These are phyloP conservation scores for Parmales sp. DNA, from an alignment of 108 stramenopile species.

Conservation along the genomic window DNA sequence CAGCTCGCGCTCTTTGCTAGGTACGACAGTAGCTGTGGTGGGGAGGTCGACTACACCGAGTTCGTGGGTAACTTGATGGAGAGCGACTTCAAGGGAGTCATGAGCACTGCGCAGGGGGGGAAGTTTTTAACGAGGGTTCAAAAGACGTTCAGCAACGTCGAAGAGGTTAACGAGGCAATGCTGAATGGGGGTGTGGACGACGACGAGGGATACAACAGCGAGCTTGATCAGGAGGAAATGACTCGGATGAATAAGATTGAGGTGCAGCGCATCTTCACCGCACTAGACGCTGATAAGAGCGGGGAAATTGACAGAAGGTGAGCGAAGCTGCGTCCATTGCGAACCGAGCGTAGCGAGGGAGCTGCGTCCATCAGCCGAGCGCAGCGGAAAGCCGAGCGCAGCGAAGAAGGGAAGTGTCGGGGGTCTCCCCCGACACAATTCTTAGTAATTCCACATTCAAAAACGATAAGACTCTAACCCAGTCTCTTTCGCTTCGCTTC, in stretches of 20 bases:
- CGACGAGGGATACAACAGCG: slow-evolving; percentile 17
- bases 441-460: too few species aligned
- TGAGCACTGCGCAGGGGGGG: slow-evolving; percentile 22
- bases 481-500: too few species aligned
- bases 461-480: too few species aligned
- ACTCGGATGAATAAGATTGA: slow-evolving; percentile 30
- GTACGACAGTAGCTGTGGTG: slow-evolving; percentile 44
- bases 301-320: slow-evolving; percentile 35
- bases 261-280: slow-evolving; percentile 31
- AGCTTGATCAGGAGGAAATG: slow-evolving; percentile 41
- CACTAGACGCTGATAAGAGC: slow-evolving; percentile 40
- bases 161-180: neutral
- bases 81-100: slow-evolving; percentile 37
- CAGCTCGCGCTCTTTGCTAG: slow-evolving; percentile 49
- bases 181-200: slow-evolving; percentile 17
- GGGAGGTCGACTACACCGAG: slow-evolving; percentile 50
- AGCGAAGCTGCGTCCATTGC: slow-evolving; percentile 26
- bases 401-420: too few species aligned
- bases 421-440: too few species aligned
- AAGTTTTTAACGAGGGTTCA: slow-evolving; percentile 34
- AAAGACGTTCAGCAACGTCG: slow-evolving; percentile 28
- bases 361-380: too few species aligned
- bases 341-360: too few species aligned
- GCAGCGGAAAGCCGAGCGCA: too few species aligned
- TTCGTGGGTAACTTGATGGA: slow-evolving; percentile 53